phyloP scores from a whole-genome alignment of 75 land plant species.

The Cryptomeria japonica region DNA sequence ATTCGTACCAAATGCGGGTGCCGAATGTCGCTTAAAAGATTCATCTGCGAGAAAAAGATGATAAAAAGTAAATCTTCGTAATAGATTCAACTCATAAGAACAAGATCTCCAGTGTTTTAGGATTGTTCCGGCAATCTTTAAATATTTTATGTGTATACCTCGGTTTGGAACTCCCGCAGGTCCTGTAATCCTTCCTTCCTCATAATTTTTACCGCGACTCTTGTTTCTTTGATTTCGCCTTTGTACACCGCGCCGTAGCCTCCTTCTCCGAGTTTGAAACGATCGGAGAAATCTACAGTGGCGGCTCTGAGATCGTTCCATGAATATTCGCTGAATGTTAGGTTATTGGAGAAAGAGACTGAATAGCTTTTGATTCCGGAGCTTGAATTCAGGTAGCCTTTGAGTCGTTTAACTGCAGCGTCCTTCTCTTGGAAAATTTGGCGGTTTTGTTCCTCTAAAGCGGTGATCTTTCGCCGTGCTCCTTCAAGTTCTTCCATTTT shows the following conservation, averaged over 20 bases:
- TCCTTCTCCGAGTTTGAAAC: constrained; percentile 49
- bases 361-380: not conserved
- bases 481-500: not conserved
- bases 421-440: not conserved
- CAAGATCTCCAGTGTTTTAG: too few species aligned
- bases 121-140: not conserved
- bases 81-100: not conserved
- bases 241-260: constrained; percentile 54
- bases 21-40: constrained; percentile 46
- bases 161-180: constrained; percentile 47
- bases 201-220: constrained; percentile 58
- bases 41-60: constrained; percentile 30
- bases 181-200: constrained; percentile 36
- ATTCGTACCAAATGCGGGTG: constrained; percentile 69
- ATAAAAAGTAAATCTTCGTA: not conserved
- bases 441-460: not conserved
- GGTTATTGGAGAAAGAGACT: not conserved
- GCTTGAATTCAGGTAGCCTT: not conserved
- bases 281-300: constrained; percentile 19
- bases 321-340: not conserved
- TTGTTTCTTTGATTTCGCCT: constrained; percentile 57
- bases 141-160: constrained; percentile 21
- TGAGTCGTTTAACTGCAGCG: not conserved
- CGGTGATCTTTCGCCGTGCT: not conserved
- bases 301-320: constrained; percentile 23